Evolutionary conservation across 2,329 filamentous ascomycete genomes (phyloP).

Genomic region (Stachybotrys echinatus): DNA sequence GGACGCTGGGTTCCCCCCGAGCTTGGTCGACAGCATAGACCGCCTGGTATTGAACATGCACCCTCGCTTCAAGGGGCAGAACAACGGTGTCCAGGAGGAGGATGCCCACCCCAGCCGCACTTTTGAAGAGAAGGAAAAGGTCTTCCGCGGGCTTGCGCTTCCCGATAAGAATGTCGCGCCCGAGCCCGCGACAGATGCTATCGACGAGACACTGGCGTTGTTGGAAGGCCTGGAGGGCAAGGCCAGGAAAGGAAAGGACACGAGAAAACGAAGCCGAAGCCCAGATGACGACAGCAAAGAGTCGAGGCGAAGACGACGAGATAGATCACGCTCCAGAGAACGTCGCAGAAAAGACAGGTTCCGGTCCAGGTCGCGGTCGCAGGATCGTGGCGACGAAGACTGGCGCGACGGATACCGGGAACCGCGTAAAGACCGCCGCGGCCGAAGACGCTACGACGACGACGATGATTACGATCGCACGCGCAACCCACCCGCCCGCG

Average conservation of each 20-base stretch:
- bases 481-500: slow-evolving; percentile 59
- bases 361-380: slow-evolving; percentile 31
- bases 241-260: slow-evolving; percentile 40
- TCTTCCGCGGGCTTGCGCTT: slow-evolving; percentile 87
- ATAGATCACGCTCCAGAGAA: slow-evolving; percentile 37
- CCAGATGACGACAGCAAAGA: slow-evolving; percentile 43
- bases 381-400: slow-evolving; percentile 40
- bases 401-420: slow-evolving; percentile 28
- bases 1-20: slow-evolving; percentile 77
- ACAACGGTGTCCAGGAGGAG: slow-evolving; percentile 31
- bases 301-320: slow-evolving; percentile 33
- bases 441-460: slow-evolving; percentile 33
- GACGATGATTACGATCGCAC: slow-evolving; percentile 54
- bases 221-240: slow-evolving; percentile 81
- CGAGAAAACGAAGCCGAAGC: slow-evolving; percentile 55
- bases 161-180: slow-evolving; percentile 62
- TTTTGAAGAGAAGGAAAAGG: slow-evolving; percentile 68
- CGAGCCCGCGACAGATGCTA: slow-evolving; percentile 51
- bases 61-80: slow-evolving; percentile 71
- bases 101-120: slow-evolving; percentile 32
- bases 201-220: slow-evolving; percentile 90
- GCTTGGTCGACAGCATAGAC: slow-evolving; percentile 86
- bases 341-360: slow-evolving; percentile 27
- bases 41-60: slow-evolving; percentile 85
- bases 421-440: slow-evolving; percentile 24